A percentile compares a stretch with the other conserved stretches of the same genome.
These are phyloP conservation scores for Sphagnurus paluster DNA, from an alignment of 1,284 basidiomycete genomes.

Conservation along the genomic window DNA sequence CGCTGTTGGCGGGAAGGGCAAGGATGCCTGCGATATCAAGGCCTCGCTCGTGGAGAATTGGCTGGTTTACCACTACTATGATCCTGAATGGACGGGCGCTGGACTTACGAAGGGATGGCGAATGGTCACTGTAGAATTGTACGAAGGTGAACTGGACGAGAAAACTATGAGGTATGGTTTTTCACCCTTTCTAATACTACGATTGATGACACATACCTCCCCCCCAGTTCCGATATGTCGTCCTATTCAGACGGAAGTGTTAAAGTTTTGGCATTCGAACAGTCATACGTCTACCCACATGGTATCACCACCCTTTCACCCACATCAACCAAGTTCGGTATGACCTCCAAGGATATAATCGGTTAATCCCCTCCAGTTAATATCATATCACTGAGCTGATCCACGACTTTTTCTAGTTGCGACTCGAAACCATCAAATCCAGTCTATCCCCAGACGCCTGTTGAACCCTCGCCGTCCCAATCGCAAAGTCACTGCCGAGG, in stretches of 20 bases:
- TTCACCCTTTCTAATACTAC: neutral
- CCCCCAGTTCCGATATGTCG: conserved; percentile 69
- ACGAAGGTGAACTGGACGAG: conserved; percentile 73
- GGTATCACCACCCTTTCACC: conserved; percentile 69
- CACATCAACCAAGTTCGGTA: conserved; percentile 86
- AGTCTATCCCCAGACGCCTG: conserved; percentile 71
- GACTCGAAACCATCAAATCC: conserved; percentile 73
- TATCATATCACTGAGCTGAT: neutral
- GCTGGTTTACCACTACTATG: conserved; percentile 86
- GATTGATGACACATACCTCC: neutral
- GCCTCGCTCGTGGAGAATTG: conserved; percentile 87
- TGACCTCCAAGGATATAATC: conserved; percentile 85
- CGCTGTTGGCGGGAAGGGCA: conserved; percentile 21
- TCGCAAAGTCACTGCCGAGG: conserved; percentile 74
- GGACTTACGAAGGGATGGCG: conserved; percentile 66
- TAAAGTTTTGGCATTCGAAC: conserved; percentile 60
- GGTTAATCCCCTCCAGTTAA: conserved; percentile 45
- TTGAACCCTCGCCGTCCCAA: conserved; percentile 86
- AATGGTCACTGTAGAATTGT: conserved; percentile 83
- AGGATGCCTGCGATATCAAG: conserved; percentile 59
- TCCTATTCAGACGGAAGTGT: conserved; percentile 59
- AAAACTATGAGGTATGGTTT: conserved; percentile 65
- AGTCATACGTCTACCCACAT: conserved; percentile 72
- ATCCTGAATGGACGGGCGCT: conserved; percentile 48
- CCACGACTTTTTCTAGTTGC: conserved; percentile 55